phyloP scores from a whole-genome alignment of 495 filamentous ascomycete genomes.

The Trichoderma reesei region DNA sequence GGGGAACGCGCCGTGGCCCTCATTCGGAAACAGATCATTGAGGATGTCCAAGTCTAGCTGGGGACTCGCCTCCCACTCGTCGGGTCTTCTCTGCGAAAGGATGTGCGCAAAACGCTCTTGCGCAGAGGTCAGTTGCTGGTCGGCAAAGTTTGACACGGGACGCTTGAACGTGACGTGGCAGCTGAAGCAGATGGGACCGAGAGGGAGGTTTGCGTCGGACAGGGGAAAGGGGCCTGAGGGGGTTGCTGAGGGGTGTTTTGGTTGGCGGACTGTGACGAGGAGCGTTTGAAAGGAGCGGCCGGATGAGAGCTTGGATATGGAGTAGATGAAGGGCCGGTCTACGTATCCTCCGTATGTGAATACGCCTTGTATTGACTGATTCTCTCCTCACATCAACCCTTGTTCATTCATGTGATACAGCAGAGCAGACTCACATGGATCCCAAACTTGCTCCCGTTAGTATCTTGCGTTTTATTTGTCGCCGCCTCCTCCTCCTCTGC shows the following conservation, averaged over 20 bases:
- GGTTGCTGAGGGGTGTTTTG: conserved; percentile 24
- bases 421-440: conserved; percentile 44
- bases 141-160: conserved; percentile 20
- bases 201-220: conserved; percentile 25
- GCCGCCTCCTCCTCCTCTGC: conserved; percentile 26
- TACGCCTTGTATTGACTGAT: conserved; percentile 55
- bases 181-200: conserved; percentile 47
- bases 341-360: conserved; percentile 48
- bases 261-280: conserved; percentile 48
- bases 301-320: conserved; percentile 42
- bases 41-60: conserved; percentile 28
- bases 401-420: no score
- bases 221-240: conserved; percentile 21
- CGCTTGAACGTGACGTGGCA: conserved; percentile 54
- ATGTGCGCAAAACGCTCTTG: conserved; percentile 30
- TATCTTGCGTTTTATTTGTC: background rate
- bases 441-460: conserved; percentile 25
- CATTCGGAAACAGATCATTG: conserved; percentile 19
- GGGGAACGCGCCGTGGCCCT: conserved; percentile 40
- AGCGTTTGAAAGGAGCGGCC: conserved; percentile 50
- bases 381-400: no score
- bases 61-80: conserved; percentile 33
- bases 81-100: conserved; percentile 20
- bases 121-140: conserved; percentile 23
- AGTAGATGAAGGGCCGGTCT: conserved; percentile 52